These are phyloP conservation scores for Linum lewisii DNA, from an alignment of 345 rosid genomes.

Conservation along the genomic window DNA sequence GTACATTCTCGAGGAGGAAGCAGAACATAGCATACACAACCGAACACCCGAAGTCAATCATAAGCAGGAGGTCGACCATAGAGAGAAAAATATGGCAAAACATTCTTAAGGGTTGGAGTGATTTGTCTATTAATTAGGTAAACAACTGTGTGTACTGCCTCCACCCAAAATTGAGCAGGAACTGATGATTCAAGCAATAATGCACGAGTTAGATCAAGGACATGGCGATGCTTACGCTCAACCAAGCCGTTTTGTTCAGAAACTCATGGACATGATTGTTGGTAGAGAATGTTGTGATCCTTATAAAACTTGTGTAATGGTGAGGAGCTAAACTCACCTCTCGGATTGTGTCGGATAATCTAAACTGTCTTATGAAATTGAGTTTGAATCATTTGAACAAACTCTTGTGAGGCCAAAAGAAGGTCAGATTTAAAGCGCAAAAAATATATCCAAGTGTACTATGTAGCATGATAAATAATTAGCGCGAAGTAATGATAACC, in stretches of 20 bases:
- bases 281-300: background rate
- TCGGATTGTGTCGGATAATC: background rate
- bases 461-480: background rate
- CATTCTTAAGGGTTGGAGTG: background rate
- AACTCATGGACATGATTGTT: background rate
- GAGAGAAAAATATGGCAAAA: background rate
- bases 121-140: too few relatives aligned
- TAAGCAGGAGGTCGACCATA: background rate
- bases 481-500: background rate
- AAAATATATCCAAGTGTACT: background rate
- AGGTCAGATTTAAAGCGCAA: background rate
- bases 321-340: background rate
- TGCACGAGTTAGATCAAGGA: background rate
- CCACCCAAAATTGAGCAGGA: background rate
- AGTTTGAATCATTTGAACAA: background rate
- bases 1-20: background rate
- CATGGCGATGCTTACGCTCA: background rate
- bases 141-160: background rate
- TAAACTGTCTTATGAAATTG: background rate
- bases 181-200: background rate
- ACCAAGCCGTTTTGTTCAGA: background rate
- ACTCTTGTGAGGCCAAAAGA: background rate
- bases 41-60: background rate
- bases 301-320: too few relatives aligned
- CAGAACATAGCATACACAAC: background rate